Base-by-base conservation (phyloP, 176 grass and related monocot species). In the Juncus inflexus region DNA sequence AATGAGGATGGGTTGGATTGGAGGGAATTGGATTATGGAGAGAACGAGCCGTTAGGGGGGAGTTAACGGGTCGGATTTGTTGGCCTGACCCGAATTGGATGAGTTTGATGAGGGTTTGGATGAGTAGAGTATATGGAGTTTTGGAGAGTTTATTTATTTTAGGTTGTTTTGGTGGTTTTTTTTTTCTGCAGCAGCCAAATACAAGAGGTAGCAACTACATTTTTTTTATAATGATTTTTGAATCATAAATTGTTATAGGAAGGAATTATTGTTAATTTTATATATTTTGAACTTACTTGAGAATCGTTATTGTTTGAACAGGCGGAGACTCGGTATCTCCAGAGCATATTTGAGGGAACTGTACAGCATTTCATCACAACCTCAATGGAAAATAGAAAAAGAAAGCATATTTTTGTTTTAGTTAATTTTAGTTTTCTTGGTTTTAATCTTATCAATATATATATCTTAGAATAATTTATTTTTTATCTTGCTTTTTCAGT, bases 1-100 rank as follows among this genome's bases (percentile, higher is more conserved):
- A 75, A 14, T 79, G 76, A 86, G 42, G 61, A 56, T 1, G 79
- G 78, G 0, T 67, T 88, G 1, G 84, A 89, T 65, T 83, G 83
- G 86, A 83, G 70, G 54, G 84, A 97, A 55, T 68, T 86, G 60
- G 92, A 97, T 75, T 86, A 97, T 42, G 92, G 87, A 73, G 92
- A 91, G 66, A 83, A 67, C 64, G 69, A 80, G 74, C 82, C 84
- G 7, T 62, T 89, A n/a, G 69, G 78, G 73, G 47, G 67, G 38
- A 40, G 66, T 69, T 16, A 70, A 79, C 51, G 85, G 74, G 4
- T 79, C 50, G 9, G 64, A 74, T 49, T 50, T 80, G 58, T 45
- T 71, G 54, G 15, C 67, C 15, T 52, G 1, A 58, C 15, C 55
- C 40, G 70, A 79, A 64, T 84, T 82, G 5, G 76, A 37, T 10